Base-by-base conservation (phyloP, 805 yeast species). In the Saturnispora quitensis region DNA sequence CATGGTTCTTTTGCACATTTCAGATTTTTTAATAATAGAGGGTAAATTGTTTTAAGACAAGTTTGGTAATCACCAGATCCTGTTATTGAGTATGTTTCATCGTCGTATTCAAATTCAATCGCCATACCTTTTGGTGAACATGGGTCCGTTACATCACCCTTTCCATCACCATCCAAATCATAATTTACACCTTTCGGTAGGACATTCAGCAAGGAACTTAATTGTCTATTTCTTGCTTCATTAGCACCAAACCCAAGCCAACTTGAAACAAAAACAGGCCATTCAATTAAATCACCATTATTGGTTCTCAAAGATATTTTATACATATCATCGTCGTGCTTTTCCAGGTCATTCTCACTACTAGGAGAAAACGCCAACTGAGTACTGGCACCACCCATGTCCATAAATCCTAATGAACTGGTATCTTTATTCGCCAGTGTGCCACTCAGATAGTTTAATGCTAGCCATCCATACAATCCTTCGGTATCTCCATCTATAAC, bases 161-260 rank as follows among this genome's bases (percentile, higher is more conserved):
- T 77, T 49, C 71, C 73, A 50, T 77, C 79, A 15, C 75, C 75
- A 51, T 72, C 67, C 25, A 57, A 61, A 59, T 77, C 78, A 43
- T 75, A 70, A 54, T 70, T 71, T 4, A 67, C 61, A 27, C 66
- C 66, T 50, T 73, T 78, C 0, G 81, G 81, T 24, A 78, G 60
- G 4, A 73, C 62, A 52, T 72, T 66, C 15, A 85, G 73, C 50
- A 86, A 63, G 15, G 64, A 62, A 46, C 78, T 81, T 45, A 88
- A 68, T 63, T 85, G 86, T 55, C 98, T 71, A 50, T 72, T 74
- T 42, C 96, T 73, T 9, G 98, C 97, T 63, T 91, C 89, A 60
- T 93, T 93, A 2, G 98, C 98, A 12, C 99, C 99, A 68, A 88
- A 93, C 0, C 98, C 98, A 10, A 93, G 74, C 99, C 99, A 93